Conservation (phyloP, 148 eudicot genomes). For the Persicaria maculosa region DNA sequence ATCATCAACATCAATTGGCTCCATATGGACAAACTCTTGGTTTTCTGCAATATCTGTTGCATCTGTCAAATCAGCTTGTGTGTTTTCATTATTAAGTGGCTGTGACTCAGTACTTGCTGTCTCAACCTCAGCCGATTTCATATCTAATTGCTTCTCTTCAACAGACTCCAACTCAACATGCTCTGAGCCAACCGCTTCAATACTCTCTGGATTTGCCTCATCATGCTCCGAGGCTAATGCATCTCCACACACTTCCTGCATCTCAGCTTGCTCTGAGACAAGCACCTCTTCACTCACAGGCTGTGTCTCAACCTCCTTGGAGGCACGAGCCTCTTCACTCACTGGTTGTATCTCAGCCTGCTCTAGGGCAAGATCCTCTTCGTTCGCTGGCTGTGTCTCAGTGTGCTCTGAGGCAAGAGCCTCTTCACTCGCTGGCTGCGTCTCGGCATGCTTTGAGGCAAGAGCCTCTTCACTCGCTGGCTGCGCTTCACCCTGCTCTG, state of each 20-base stretch:
- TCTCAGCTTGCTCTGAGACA: slow-evolving; percentile 15
- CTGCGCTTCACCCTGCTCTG: too few relatives aligned
- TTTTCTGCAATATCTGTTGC: not conserved
- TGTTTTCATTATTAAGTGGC: not conserved
- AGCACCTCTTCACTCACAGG: not conserved
- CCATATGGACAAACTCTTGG: not conserved
- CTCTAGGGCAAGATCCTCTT: not conserved
- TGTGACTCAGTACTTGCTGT: not conserved
- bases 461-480: too few relatives aligned
- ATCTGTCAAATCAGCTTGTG: not conserved
- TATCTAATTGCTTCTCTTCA: not conserved
- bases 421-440: not conserved
- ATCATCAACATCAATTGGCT: not conserved
- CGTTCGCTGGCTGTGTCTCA: too few relatives aligned
- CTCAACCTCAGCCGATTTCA: not conserved
- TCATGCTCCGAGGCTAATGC: not conserved
- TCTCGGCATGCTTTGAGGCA: too few relatives aligned
- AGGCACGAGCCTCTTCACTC: not conserved
- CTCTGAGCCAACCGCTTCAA: not conserved
- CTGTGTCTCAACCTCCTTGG: not conserved
- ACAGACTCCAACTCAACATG: not conserved
- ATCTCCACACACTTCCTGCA: not conserved
- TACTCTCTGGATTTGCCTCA: not conserved
- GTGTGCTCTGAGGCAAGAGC: not conserved
- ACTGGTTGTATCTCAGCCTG: slow-evolving; percentile 1